Evolutionary conservation across 139 green algal species (phyloP).

Genomic region (Eudorina sp.): DNA sequence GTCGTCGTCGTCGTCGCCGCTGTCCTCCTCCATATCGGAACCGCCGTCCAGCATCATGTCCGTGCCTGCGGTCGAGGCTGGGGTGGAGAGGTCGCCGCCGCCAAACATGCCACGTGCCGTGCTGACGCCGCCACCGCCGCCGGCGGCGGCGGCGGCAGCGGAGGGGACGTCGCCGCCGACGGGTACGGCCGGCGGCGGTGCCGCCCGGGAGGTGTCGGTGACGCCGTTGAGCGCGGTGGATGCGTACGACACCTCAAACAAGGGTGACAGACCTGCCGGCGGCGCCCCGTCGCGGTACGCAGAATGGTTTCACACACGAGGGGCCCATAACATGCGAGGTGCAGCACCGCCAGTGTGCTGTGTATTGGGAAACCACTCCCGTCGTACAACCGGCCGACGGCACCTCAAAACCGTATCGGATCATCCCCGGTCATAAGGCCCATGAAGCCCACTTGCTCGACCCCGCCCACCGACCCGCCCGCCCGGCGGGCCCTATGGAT

Average conservation of each 20-base stretch:
- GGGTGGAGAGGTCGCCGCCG: neutral
- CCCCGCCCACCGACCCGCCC: too few relatives aligned
- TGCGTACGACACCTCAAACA: neutral
- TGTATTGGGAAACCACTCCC: too few relatives aligned
- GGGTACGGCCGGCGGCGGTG: neutral
- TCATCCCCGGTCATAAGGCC: too few relatives aligned
- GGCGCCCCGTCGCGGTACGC: too few relatives aligned
- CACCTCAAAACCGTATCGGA: too few relatives aligned
- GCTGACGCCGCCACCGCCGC: neutral
- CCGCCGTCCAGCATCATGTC: constrained; percentile 27
- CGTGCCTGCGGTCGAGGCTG: neutral
- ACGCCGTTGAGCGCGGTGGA: neutral
- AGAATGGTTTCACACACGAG: too few relatives aligned
- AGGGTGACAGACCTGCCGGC: neutral
- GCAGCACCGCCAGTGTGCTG: too few relatives aligned
- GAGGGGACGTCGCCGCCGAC: neutral
- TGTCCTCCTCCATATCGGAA: constrained; percentile 6
- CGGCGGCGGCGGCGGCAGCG: neutral
- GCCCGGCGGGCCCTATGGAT: too few relatives aligned
- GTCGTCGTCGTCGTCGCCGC: too few relatives aligned
- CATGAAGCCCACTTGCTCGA: too few relatives aligned
- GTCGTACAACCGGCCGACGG: too few relatives aligned
- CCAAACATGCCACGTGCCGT: neutral
- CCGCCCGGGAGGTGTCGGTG: neutral
- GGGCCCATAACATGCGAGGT: too few relatives aligned